These are phyloP conservation scores for Trichomonascaceae sp. DNA, from an alignment of 1,139 yeast species.

Conservation along the genomic window DNA sequence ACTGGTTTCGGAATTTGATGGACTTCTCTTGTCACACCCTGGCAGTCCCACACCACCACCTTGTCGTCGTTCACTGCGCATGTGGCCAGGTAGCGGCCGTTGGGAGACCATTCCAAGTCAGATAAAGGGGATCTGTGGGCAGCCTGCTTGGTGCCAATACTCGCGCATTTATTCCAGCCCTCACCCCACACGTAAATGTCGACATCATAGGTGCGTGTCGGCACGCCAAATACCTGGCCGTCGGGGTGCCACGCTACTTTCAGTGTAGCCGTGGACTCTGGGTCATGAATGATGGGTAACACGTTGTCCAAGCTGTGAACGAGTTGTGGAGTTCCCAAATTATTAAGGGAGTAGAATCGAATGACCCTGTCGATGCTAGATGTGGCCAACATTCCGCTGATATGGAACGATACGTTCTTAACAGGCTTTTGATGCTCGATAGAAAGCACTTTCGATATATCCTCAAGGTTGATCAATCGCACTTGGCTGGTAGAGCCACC, in stretches of 20 bases:
- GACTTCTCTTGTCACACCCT: conserved; percentile 11
- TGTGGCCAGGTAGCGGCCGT: conserved; percentile 43
- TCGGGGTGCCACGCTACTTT: conserved; percentile 47
- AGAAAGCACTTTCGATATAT: conserved; percentile 25
- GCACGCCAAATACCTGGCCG: conserved; percentile 53
- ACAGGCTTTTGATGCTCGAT: conserved; percentile 35
- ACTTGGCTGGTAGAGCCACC: too few species aligned
- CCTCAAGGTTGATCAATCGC: conserved; percentile 39
- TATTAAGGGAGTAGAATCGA: conserved; percentile 44
- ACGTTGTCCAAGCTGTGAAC: conserved; percentile 32
- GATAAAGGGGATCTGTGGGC: conserved; percentile 32
- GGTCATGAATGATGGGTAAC: conserved; percentile 22
- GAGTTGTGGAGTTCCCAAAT: conserved; percentile 21
- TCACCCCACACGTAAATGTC: conserved; percentile 21
- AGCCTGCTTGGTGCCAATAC: background rate
- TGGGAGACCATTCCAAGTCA: conserved; percentile 47
- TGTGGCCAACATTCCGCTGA: conserved; percentile 47
- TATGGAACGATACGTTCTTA: conserved; percentile 48
- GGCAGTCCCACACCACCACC: conserved; percentile 43
- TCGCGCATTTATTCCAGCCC: background rate
- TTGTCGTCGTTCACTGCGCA: conserved; percentile 35
- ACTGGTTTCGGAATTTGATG: conserved; percentile 12
- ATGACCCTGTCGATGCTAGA: conserved; percentile 58
- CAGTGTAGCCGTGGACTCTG: conserved; percentile 28
- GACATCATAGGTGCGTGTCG: conserved; percentile 29